Conservation (phyloP, 257 asterid species). For the Plantago ovata region DNA sequence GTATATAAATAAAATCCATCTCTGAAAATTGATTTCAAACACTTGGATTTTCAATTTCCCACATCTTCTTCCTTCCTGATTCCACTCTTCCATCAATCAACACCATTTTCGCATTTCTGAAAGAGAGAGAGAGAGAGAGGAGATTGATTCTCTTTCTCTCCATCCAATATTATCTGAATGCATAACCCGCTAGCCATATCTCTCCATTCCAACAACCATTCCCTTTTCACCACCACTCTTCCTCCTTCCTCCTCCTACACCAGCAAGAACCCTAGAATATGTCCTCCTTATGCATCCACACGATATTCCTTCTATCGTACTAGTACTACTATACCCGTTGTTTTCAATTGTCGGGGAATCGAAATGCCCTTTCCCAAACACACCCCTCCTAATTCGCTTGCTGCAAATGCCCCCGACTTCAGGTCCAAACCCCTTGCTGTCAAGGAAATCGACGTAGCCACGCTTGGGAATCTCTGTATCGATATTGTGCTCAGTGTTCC, state of each 20-base stretch:
- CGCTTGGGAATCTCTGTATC: slow-evolving; percentile 85
- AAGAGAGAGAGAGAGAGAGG: too few species aligned
- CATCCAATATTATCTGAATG: slow-evolving; percentile 39
- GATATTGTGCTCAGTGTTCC: slow-evolving; percentile 91
- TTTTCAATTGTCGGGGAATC: slow-evolving; percentile 39
- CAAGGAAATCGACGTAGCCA: slow-evolving; percentile 81
- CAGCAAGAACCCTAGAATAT: slow-evolving; percentile 66
- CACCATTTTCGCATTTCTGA: too few species aligned
- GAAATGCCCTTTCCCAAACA: slow-evolving; percentile 36
- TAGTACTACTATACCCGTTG: slow-evolving; percentile 21
- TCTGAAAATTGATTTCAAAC: not conserved
- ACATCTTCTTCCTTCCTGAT: too few species aligned
- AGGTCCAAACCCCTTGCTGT: slow-evolving; percentile 31
- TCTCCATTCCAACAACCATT: slow-evolving; percentile 35
- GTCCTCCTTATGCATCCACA: slow-evolving; percentile 5
- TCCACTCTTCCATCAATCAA: too few species aligned
- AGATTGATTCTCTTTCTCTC: too few species aligned
- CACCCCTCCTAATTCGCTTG: slow-evolving; percentile 34
- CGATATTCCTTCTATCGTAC: not conserved
- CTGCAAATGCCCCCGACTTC: slow-evolving; percentile 41
- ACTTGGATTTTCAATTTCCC: too few species aligned
- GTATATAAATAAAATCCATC: too few species aligned
- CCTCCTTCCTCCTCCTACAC: too few species aligned
- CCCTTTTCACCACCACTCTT: slow-evolving; percentile 36
- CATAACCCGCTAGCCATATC: slow-evolving; percentile 52